phyloP scores from a whole-genome alignment of 139 green algal genomes.

The Asterochloris erici region DNA sequence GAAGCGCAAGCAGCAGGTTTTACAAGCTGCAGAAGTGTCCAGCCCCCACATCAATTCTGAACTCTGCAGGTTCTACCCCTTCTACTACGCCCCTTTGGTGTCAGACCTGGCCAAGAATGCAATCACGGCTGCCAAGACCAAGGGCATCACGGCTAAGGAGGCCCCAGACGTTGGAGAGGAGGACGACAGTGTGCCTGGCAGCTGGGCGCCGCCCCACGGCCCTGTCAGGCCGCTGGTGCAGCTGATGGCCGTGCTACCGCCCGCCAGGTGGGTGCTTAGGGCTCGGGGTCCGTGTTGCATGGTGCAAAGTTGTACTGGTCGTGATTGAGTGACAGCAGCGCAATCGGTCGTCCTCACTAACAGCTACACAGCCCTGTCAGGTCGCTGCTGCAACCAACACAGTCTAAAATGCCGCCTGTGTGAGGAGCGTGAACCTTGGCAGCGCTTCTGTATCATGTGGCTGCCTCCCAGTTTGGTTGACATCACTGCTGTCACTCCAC shows the following conservation, averaged over 20 bases:
- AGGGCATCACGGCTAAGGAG: not conserved
- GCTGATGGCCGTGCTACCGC: conserved; percentile 60
- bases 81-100: conserved; percentile 53
- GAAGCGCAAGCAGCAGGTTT: too few species aligned
- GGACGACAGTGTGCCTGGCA: not conserved
- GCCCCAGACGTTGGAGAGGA: not conserved
- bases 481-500: too few species aligned
- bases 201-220: conserved; percentile 30
- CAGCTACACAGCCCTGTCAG: too few species aligned
- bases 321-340: not conserved
- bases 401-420: too few species aligned
- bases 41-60: not conserved
- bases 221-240: conserved; percentile 57
- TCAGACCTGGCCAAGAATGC: conserved; percentile 29
- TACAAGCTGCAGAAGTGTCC: too few species aligned
- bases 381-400: too few species aligned
- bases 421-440: too few species aligned
- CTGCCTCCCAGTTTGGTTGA: too few species aligned
- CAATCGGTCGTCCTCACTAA: not conserved
- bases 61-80: conserved; percentile 27
- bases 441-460: too few species aligned
- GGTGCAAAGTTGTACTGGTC: not conserved
- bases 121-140: not conserved
- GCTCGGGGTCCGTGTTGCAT: not conserved
- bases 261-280: conserved; percentile 27